phyloP scores from a whole-genome alignment of 805 yeast species.

The Saturnispora sekii region DNA sequence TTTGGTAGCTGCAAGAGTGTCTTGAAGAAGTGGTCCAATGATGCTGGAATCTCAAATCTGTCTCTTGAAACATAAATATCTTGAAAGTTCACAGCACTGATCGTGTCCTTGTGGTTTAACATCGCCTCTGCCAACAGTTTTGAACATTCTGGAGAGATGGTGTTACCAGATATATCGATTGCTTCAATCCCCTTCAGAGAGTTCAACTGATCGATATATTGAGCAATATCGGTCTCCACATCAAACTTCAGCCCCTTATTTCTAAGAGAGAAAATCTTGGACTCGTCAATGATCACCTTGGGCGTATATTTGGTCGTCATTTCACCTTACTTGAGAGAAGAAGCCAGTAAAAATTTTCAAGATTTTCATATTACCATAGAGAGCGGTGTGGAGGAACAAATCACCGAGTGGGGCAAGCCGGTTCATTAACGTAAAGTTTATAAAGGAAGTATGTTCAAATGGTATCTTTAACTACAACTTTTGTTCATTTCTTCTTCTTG shows the following conservation, averaged over 20 bases:
- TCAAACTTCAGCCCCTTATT: constrained; percentile 74
- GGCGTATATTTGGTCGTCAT: constrained; percentile 29
- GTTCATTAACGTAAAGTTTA: background rate
- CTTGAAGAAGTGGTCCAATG: constrained; percentile 64
- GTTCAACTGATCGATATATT: constrained; percentile 51
- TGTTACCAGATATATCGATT: constrained; percentile 84
- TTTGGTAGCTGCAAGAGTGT: constrained; percentile 61
- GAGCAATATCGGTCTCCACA: constrained; percentile 58
- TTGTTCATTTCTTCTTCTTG: constrained; percentile 35
- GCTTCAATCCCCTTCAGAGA: constrained; percentile 32
- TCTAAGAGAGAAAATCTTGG: constrained; percentile 50
- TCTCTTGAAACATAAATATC: constrained; percentile 93
- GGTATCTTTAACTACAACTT: background rate
- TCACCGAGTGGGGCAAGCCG: background rate
- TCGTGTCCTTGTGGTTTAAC: constrained; percentile 31
- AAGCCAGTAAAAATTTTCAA: background rate
- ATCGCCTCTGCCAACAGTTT: constrained; percentile 53
- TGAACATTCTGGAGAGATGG: constrained; percentile 88
- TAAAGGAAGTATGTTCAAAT: background rate
- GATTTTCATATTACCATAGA: background rate
- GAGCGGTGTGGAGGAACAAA: background rate
- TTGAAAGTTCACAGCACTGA: constrained; percentile 70
- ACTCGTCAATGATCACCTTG: constrained; percentile 33
- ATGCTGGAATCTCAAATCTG: constrained; percentile 86
- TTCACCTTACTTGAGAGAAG: background rate